Conservation (phyloP, 163 green algal species). For the Scenedesmus sp. region DNA sequence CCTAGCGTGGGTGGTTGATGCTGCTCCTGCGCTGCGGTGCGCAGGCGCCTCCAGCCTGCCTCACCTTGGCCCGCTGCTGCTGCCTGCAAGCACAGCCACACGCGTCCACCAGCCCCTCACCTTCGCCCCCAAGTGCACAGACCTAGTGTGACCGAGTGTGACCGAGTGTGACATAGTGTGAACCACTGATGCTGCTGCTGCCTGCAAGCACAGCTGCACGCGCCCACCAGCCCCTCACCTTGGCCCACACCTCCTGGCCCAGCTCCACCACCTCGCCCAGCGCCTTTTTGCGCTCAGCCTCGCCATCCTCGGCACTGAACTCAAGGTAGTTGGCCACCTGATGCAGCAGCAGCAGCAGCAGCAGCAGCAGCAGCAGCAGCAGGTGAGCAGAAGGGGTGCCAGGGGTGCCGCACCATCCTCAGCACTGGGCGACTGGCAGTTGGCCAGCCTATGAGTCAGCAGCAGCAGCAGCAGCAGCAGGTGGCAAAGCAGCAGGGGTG, state of each 20-base stretch:
- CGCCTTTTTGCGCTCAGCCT: constrained; percentile 79
- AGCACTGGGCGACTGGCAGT: not conserved
- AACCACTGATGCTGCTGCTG: not conserved
- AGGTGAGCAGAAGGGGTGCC: no score
- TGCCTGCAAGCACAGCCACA: no score
- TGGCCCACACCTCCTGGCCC: constrained; percentile 79
- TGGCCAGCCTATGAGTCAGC: not conserved
- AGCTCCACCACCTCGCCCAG: constrained; percentile 72
- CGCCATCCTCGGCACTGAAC: constrained; percentile 70
- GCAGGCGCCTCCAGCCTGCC: no score
- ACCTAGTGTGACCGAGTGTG: no score
- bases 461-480: not conserved
- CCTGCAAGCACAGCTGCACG: no score
- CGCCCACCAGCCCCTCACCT: constrained; percentile 66
- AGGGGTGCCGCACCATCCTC: not conserved
- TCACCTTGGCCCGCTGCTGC: no score
- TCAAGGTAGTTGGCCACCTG: constrained; percentile 72
- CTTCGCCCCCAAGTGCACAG: no score
- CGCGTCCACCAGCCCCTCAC: no score
- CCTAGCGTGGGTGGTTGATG: no score
- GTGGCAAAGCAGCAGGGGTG: not conserved
- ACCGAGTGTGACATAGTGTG: no score
- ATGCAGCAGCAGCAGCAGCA: no score
- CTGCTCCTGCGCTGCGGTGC: no score
- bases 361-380: not conserved